Conservation (phyloP, 1,284 basidiomycete genomes). For the Phellopilus nigrolimitatus region DNA sequence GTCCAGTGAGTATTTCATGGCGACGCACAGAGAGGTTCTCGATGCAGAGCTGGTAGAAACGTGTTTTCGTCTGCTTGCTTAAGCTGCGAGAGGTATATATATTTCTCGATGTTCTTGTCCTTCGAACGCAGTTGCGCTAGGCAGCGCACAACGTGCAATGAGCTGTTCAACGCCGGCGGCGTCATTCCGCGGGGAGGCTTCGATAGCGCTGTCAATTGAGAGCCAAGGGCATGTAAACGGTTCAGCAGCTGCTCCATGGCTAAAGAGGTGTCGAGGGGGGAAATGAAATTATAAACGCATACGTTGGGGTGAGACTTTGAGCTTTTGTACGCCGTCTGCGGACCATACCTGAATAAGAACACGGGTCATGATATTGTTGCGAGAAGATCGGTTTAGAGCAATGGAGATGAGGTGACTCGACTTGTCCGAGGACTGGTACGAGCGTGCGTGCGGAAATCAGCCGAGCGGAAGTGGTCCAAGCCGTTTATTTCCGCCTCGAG, state of each 20-base stretch:
- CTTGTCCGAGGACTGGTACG: neutral
- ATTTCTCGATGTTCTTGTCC: constrained; percentile 70
- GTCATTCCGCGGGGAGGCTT: constrained; percentile 53
- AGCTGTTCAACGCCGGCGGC: constrained; percentile 55
- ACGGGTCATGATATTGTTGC: constrained; percentile 53
- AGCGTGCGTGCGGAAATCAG: neutral
- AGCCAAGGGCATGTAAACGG: constrained; percentile 21
- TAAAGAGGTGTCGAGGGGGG: constrained; percentile 15
- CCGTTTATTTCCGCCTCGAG: neutral
- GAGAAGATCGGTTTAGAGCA: neutral
- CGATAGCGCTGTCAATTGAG: constrained; percentile 37
- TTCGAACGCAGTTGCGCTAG: constrained; percentile 71
- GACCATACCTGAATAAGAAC: constrained; percentile 66
- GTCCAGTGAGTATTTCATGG: neutral
- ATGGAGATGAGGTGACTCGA: constrained; percentile 11
- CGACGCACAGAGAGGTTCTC: constrained; percentile 52
- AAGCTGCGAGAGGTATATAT: constrained; percentile 75
- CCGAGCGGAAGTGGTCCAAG: neutral
- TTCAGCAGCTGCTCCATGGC: constrained; percentile 18
- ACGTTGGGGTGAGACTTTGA: constrained; percentile 58
- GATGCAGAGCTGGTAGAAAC: constrained; percentile 71
- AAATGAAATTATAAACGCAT: no score
- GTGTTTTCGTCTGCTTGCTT: constrained; percentile 67
- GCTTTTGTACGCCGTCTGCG: constrained; percentile 56
- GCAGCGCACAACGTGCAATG: constrained; percentile 55